Evolutionary conservation across 129 eudicot genomes (phyloP).

Genomic region (Artemisia argyi): DNA sequence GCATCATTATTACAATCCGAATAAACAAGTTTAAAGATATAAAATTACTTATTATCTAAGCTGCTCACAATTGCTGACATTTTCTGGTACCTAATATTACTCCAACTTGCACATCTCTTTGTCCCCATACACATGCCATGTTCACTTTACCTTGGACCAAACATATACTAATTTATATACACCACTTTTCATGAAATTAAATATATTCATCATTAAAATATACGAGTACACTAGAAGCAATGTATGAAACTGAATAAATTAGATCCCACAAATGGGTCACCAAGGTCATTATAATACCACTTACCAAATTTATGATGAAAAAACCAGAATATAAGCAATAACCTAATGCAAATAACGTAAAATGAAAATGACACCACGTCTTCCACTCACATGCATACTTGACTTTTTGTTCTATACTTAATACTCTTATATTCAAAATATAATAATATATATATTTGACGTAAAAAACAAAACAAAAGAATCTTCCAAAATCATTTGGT

Average conservation of each 20-base stretch:
- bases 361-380: conserved; percentile 30
- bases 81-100: neutral
- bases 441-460: neutral
- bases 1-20: too few relatives aligned
- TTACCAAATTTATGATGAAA: too few relatives aligned
- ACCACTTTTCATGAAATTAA: conserved; percentile 13
- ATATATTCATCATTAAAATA: neutral
- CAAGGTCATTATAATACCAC: neutral
- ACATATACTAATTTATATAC: neutral
- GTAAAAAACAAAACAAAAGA: conserved; percentile 5
- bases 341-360: conserved; percentile 15
- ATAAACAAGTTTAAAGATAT: too few relatives aligned
- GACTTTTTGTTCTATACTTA: neutral
- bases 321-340: conserved; percentile 8
- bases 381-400: conserved; percentile 21
- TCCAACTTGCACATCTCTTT: neutral
- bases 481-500: conserved; percentile 5
- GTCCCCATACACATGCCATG: conserved; percentile 10
- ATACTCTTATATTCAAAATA: neutral
- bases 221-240: neutral
- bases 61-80: neutral
- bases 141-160: neutral
- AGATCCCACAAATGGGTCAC: neutral
- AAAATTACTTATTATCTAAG: neutral
- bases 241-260: neutral